Evolutionary conservation across 768 basidiomycete genomes (phyloP), one percentile per base, ranked within the genome.

Genomic region (Mycena belliarum): DNA sequence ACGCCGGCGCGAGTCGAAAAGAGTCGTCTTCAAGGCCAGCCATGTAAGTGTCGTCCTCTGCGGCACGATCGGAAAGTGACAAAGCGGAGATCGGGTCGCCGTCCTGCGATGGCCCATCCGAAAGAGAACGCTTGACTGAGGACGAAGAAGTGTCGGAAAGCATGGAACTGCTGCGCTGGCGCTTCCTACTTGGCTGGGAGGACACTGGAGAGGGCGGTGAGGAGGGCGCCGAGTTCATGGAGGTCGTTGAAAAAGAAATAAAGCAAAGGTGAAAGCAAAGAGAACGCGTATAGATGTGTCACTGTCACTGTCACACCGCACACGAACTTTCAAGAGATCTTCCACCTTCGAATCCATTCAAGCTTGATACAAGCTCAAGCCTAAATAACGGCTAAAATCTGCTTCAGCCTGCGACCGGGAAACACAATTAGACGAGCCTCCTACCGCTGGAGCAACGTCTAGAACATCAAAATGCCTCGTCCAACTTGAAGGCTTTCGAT

Each of bases 61-160:
- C 70, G 67, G 72, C 72, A 38, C 72, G 61, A 70, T 82, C 79
- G 28, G 75, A 61, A 61, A 73, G 73, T 54, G 73, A 75, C 58
- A 77, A 70, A 70, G 74, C 74, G 60, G 68, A 77, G 65, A 76
- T 68, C 62, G 79, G 75, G 69, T 81, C 79, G 42, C 73, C 70
- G 59, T 83, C 78, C 56, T 75, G 71, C 58, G 78, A 68, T 59
- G 80, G 79, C 48, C 80, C 84, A 69, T 91, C 88, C 23, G 91
- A 89, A 53, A 83, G 83, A 20, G 89, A 82, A 61, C 93, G 87
- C 77, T 95, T 95, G 59, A 85, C 76, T 26, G 90, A 93, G 24
- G 88, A 85, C 25, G 82, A 82, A 57, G 86, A 85, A 53, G 80
- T 76, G 65, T 85, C 83, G 44, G 89, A 90, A 68, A 88, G 79